phyloP scores from a whole-genome alignment of 495 filamentous ascomycete genomes.

The Barbatosphaeria neglecta region DNA sequence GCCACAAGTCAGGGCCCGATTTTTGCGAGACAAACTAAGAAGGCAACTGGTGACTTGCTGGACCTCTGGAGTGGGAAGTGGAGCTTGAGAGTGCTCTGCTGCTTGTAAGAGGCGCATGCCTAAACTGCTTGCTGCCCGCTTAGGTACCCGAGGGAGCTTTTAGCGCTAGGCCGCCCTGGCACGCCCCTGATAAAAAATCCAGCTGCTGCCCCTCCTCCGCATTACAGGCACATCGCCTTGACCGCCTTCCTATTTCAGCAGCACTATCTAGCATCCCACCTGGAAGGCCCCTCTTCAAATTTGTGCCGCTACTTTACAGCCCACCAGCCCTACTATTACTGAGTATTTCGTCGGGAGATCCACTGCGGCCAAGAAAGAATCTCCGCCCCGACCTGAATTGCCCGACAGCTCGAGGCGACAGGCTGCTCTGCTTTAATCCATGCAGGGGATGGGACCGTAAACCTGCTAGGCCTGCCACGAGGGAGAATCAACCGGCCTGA shows the following conservation, averaged over 20 bases:
- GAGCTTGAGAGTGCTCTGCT: not conserved
- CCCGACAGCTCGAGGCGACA: slow-evolving; percentile 4
- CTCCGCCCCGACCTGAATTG: slow-evolving; percentile 8
- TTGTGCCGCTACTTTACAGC: too few species aligned
- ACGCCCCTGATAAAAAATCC: too few species aligned
- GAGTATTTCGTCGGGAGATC: not conserved
- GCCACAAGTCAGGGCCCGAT: slow-evolving; percentile 4
- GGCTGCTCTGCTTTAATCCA: not conserved
- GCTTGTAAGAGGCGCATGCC: not conserved
- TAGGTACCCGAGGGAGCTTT: too few species aligned
- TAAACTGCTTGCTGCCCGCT: too few species aligned
- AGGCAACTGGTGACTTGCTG: not conserved
- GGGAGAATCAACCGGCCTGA: too few species aligned
- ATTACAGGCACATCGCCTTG: slow-evolving; percentile 4
- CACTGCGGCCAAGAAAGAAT: not conserved
- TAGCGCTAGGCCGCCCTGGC: too few species aligned
- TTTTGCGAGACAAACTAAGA: slow-evolving; percentile 4
- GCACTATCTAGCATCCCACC: slow-evolving; percentile 5
- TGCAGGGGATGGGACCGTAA: too few species aligned
- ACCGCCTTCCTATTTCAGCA: slow-evolving; percentile 20
- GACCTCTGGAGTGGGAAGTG: not conserved
- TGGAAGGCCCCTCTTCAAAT: too few species aligned
- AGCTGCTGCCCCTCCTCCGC: not conserved
- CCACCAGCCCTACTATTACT: too few species aligned
- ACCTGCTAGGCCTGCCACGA: too few species aligned